A percentile compares a stretch with the other conserved stretches of the same genome.
phyloP scores from a whole-genome alignment of 2,329 filamentous ascomycete genomes.

The Fusarium sp. region DNA sequence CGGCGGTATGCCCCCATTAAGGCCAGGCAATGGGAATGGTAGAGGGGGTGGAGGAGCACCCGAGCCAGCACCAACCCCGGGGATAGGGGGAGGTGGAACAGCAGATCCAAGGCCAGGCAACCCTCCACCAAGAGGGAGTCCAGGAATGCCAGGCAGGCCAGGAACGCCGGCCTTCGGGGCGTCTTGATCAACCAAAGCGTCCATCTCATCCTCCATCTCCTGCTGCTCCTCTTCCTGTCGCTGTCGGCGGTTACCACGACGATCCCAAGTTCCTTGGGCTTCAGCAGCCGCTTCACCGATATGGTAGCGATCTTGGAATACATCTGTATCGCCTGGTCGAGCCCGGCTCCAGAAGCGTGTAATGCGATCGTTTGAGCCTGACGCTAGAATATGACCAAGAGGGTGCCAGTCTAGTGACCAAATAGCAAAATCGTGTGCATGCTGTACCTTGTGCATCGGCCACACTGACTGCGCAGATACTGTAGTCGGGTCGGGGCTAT shows the following conservation, averaged over 20 bases:
- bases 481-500: slow-evolving; percentile 81
- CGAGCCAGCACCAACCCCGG: slow-evolving; percentile 60
- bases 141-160: slow-evolving; percentile 67
- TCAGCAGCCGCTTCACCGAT: slow-evolving; percentile 94
- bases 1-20: slow-evolving; percentile 58
- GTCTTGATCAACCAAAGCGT: slow-evolving; percentile 91
- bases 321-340: slow-evolving; percentile 85
- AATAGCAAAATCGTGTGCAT: slow-evolving; percentile 93
- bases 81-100: slow-evolving; percentile 58
- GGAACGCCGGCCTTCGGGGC: slow-evolving; percentile 61
- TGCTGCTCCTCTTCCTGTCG: slow-evolving; percentile 93
- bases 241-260: slow-evolving; percentile 79
- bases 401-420: slow-evolving; percentile 99
- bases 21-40: slow-evolving; percentile 63
- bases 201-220: slow-evolving; percentile 91
- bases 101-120: slow-evolving; percentile 58
- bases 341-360: slow-evolving; percentile 97
- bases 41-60: slow-evolving; percentile 61
- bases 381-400: slow-evolving; percentile 92
- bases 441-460: slow-evolving; percentile 86
- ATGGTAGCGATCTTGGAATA: slow-evolving; percentile 91
- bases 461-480: slow-evolving; percentile 90
- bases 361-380: slow-evolving; percentile 95
- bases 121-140: slow-evolving; percentile 59
- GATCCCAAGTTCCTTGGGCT: slow-evolving; percentile 93